phyloP scores from a whole-genome alignment of 345 rosid genomes.

The Capsella bursapastoris region DNA sequence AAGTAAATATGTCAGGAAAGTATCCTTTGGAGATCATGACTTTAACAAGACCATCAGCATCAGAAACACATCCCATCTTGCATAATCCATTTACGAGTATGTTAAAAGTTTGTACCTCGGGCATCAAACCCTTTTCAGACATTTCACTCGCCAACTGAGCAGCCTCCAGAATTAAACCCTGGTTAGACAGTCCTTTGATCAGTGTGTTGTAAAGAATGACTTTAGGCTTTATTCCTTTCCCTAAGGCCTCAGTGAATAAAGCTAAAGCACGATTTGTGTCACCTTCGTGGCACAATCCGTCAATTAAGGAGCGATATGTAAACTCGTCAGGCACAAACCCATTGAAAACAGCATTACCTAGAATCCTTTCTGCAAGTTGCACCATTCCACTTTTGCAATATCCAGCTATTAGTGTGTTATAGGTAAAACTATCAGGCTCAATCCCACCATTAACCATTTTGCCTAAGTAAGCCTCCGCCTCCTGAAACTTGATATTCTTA shows the following conservation, averaged over 20 bases:
- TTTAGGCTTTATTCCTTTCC: slow-evolving; percentile 65
- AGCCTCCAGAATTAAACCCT: slow-evolving; percentile 78
- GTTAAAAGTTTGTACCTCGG: slow-evolving; percentile 83
- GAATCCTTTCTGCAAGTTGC: slow-evolving; percentile 70
- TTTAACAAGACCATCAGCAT: slow-evolving; percentile 69
- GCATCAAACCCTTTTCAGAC: slow-evolving; percentile 63
- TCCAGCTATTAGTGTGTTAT: slow-evolving; percentile 74
- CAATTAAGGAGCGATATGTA: slow-evolving; percentile 73
- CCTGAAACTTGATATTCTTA: slow-evolving; percentile 61
- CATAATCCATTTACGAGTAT: slow-evolving; percentile 79
- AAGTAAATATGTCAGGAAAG: slow-evolving; percentile 79
- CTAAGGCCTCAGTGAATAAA: slow-evolving; percentile 59
- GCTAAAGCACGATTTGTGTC: slow-evolving; percentile 71
- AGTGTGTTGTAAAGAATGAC: slow-evolving; percentile 70
- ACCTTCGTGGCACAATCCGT: slow-evolving; percentile 74
- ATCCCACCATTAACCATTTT: slow-evolving; percentile 86
- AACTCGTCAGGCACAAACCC: slow-evolving; percentile 87
- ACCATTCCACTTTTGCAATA: slow-evolving; percentile 73
- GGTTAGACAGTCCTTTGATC: slow-evolving; percentile 76
- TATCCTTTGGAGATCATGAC: slow-evolving; percentile 73
- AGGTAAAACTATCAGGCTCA: slow-evolving; percentile 76
- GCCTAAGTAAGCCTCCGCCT: slow-evolving; percentile 74
- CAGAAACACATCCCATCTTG: slow-evolving; percentile 89
- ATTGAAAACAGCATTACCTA: slow-evolving; percentile 64
- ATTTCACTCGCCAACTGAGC: slow-evolving; percentile 71